Evolutionary conservation across 768 basidiomycete species (phyloP), one percentile per base, ranked within the genome.

Genomic region (Lactifluus volemus): DNA sequence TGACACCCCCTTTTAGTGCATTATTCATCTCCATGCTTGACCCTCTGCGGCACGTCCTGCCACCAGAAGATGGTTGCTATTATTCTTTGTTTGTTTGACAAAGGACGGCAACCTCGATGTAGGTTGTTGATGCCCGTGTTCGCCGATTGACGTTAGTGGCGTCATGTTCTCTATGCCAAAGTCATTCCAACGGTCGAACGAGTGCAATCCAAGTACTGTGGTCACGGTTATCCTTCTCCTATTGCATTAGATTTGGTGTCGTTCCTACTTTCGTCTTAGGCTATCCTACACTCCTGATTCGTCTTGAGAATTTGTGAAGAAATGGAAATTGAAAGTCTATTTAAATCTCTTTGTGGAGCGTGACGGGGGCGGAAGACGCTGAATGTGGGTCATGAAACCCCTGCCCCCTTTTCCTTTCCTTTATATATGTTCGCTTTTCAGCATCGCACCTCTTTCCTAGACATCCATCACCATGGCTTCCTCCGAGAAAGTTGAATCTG

Each of bases 101-200:
- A 65, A 59, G 67, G 68, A 65, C 66, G 56, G 57, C 67, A 65
- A 54, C 61, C 47, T 65, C 65, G 72, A 55, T 32, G 49, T 49
- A 50, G 57, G 56, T 59, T 58, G 58, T 50, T 19, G 3, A 10
- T 53, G 55, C 68, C 68, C 53, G 51, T 39, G 56, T 53, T 44
- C 47, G 34, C 45, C 11, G 5, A 19, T 29, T 58, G 50, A 42
- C 56, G 50, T 30, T 25, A 10, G 12, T 44, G 51, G 50, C 32
- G 19, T 19, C 30, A n/a, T 58, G 61, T 44, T 10, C 32, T 32
- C 45, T 39, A 8, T 58, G 41, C 34, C 56, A 39, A 61, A 36
- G 45, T 57, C 39, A 10, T 52, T 41, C 30, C 19, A 41, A 17
- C 38, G 49, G 44, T 51, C 49, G 44, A 38, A 48, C 50, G 52